Evolutionary conservation across 805 yeast genomes (phyloP).

Genomic region (Kregervanrija pseudodelftensis): DNA sequence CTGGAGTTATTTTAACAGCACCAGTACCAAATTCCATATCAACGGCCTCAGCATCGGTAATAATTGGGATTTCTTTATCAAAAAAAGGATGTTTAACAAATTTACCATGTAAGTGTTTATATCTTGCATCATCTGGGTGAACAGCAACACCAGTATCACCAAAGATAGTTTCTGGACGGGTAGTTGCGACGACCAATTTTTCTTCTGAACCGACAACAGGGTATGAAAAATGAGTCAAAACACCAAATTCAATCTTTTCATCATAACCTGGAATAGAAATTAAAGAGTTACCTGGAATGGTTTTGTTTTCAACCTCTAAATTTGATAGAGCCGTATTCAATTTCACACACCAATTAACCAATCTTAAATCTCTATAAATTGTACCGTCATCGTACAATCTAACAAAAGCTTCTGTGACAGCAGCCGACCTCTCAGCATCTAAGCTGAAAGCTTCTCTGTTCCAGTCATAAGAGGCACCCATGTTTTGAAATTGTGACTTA

Average conservation of each 20-base stretch:
- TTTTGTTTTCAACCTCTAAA: slow-evolving; percentile 93
- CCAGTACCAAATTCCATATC: slow-evolving; percentile 99
- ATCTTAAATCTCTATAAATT: slow-evolving; percentile 86
- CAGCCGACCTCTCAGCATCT: slow-evolving; percentile 64
- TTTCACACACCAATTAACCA: slow-evolving; percentile 95
- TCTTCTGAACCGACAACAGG: slow-evolving; percentile 82
- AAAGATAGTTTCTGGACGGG: slow-evolving; percentile 97
- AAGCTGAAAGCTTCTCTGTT: slow-evolving; percentile 88
- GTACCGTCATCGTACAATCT: slow-evolving; percentile 90
- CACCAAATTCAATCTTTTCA: slow-evolving; percentile 91
- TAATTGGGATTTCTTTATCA: slow-evolving; percentile 77
- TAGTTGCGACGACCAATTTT: slow-evolving; percentile 86
- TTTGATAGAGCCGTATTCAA: slow-evolving; percentile 93
- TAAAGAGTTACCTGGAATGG: slow-evolving; percentile 71
- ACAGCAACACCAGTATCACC: slow-evolving; percentile 99
- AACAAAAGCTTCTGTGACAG: slow-evolving; percentile 90
- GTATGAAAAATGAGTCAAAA: slow-evolving; percentile 90
- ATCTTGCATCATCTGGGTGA: slow-evolving; percentile 91
- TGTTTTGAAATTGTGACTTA: slow-evolving; percentile 70
- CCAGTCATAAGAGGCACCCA: slow-evolving; percentile 99
- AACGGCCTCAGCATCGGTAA: slow-evolving; percentile 87
- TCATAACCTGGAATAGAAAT: slow-evolving; percentile 86
- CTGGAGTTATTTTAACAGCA: slow-evolving; percentile 98
- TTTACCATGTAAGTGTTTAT: slow-evolving; percentile 92
- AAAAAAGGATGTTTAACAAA: slow-evolving; percentile 85